These are phyloP conservation scores for Daldinia decipiens DNA, from an alignment of 495 filamentous ascomycete genomes.

Conservation along the genomic window DNA sequence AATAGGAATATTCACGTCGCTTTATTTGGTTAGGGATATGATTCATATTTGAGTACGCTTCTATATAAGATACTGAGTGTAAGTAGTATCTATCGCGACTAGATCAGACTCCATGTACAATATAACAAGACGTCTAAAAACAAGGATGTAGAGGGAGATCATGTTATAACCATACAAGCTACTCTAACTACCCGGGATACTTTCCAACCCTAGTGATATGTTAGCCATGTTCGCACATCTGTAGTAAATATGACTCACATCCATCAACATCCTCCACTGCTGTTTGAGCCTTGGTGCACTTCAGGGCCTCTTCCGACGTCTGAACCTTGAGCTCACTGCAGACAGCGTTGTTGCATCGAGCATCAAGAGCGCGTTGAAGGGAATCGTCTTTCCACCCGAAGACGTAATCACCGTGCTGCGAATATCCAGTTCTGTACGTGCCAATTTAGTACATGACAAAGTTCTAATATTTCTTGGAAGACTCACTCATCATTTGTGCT, in stretches of 20 bases:
- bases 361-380: conserved; percentile 52
- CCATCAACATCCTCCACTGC: conserved; percentile 51
- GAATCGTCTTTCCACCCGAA: conserved; percentile 50
- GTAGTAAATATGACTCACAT: conserved; percentile 37
- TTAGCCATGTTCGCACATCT: conserved; percentile 2
- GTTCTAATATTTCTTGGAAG: not conserved
- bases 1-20: too few species aligned
- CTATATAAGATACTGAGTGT: too few species aligned
- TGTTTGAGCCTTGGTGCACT: conserved; percentile 50
- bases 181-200: conserved; percentile 25
- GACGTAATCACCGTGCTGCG: conserved; percentile 53
- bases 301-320: conserved; percentile 47
- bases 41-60: too few species aligned
- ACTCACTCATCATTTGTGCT: conserved; percentile 53
- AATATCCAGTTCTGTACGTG: conserved; percentile 41
- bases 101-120: too few species aligned
- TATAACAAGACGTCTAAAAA: too few species aligned
- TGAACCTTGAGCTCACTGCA: conserved; percentile 50
- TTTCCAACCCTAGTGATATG: conserved; percentile 26
- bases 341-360: conserved; percentile 48
- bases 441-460: not conserved
- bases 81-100: too few species aligned
- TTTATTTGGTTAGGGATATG: too few species aligned
- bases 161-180: not conserved
- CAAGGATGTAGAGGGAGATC: not conserved